Base-by-base conservation (phyloP, 148 eudicot genomes). In the Cornus florida region DNA sequence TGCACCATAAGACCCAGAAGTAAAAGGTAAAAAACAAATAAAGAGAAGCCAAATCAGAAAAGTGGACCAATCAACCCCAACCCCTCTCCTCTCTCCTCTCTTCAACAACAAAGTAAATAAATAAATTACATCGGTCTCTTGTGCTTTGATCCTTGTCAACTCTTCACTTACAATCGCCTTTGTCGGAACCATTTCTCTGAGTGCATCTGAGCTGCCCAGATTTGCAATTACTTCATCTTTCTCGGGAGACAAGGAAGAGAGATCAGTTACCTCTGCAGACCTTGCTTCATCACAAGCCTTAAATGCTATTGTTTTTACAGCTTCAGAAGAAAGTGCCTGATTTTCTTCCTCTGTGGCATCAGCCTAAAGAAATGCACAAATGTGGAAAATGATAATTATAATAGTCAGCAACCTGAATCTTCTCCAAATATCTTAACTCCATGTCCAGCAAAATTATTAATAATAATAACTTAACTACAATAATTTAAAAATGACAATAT, bases 271-370 rank as follows among this genome's bases (percentile, higher is more conserved):
- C 57, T 7, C 31, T 17, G 16, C 12, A 71, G 57, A n/a, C 28
- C 28, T 71, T 6, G 10, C 28, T 41, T 43, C 10, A 31, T n/a
- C 73, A 39, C 43, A 24, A 41, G 14, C 31, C 1, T n/a, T 39
- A 12, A 39, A 71, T 39, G 73, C 31, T 43, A 39, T 20, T 33
- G 46, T 38, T 35, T 70, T 22, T 16, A 19, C 13, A 43, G 53
- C 33, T 41, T 64, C 53, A 32, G 9, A 14, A 14, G n/a, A n/a
- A 31, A 31, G 35, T 35, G 10, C 48, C 56, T 71, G 73, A 9
- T 22, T 71, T 39, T 71, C 78, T 74, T 20, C 59, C 50, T 16
- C 50, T 59, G 69, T 77, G 31, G 28, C 77, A 81, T 72, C 75
- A 79, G 73, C 59, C 84, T 79, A 70, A 65, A 17, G 31, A 71